Evolutionary conservation across 202 grass and related monocot genomes (phyloP).

Genomic region (Setaria italica): DNA sequence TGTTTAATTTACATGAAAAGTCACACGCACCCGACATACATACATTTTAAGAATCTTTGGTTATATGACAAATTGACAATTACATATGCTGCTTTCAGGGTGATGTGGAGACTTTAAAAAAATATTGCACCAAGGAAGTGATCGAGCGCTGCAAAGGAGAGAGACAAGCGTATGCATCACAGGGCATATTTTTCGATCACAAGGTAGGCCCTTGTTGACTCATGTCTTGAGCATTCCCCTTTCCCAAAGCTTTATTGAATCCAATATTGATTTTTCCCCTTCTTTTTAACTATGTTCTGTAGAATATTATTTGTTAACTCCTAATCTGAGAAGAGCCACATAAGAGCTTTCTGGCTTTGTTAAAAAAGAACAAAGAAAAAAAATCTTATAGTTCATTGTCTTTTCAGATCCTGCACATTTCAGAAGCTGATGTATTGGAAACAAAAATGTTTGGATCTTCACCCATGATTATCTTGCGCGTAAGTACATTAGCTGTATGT

Average conservation of each 20-base stretch:
- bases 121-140: conserved; percentile 68
- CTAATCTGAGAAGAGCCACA: conserved; percentile 31
- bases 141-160: conserved; percentile 97
- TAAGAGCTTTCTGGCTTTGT: not conserved
- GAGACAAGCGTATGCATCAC: conserved; percentile 79
- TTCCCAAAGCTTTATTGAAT: not conserved
- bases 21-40: not conserved
- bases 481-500: conserved; percentile 19
- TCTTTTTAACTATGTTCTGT: not conserved
- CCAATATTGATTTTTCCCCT: not conserved
- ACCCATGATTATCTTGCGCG: conserved; percentile 48
- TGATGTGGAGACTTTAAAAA: conserved; percentile 78
- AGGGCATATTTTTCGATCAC: conserved; percentile 93
- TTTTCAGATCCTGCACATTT: conserved; percentile 64
- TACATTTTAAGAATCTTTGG: conserved; percentile 3
- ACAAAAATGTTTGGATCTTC: conserved; percentile 60
- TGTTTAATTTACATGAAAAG: conserved; percentile 26
- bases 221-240: conserved; percentile 8
- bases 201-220: conserved; percentile 61
- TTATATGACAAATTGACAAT: conserved; percentile 34
- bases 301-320: conserved; percentile 12
- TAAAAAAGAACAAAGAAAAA: not conserved
- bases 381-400: conserved; percentile 17
- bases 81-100: conserved; percentile 58
- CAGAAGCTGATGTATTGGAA: conserved; percentile 60